Percentiles rank a stretch among this genome's conserved stretches.
phyloP scores from a whole-genome alignment of 2,329 filamentous ascomycete genomes.

The Phaeosphaeriaceae sp. region DNA sequence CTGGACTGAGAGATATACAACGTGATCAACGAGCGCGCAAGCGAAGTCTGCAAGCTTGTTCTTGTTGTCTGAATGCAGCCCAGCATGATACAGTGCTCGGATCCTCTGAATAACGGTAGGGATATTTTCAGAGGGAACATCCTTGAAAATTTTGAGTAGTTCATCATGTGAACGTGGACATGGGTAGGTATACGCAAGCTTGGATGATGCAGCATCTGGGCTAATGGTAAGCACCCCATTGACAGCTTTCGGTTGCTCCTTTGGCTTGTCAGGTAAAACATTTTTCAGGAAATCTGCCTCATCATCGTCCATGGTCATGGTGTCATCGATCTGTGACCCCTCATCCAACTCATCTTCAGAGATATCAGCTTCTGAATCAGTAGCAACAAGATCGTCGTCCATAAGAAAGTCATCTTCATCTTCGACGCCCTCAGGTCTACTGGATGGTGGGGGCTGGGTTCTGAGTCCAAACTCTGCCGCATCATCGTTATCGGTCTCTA shows the following conservation, averaged over 20 bases:
- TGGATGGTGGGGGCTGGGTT: conserved; percentile 57
- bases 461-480: conserved; percentile 68
- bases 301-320: conserved; percentile 52
- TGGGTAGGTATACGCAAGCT: conserved; percentile 80
- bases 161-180: conserved; percentile 82
- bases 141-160: conserved; percentile 68
- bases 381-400: conserved; percentile 86
- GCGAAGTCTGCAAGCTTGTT: conserved; percentile 76
- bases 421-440: conserved; percentile 61
- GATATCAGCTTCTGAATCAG: conserved; percentile 65
- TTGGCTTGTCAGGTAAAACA: conserved; percentile 44
- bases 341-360: conserved; percentile 38
- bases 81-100: conserved; percentile 88
- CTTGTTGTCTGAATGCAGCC: conserved; percentile 85
- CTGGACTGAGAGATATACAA: conserved; percentile 64
- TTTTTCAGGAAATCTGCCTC: conserved; percentile 57
- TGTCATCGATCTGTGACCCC: conserved; percentile 43
- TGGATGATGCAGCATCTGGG: conserved; percentile 54
- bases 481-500: conserved; percentile 55
- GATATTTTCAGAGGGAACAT: conserved; percentile 68
- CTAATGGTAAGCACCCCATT: conserved; percentile 49
- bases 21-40: conserved; percentile 68
- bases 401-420: conserved; percentile 95
- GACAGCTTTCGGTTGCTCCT: conserved; percentile 41
- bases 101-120: conserved; percentile 87